Evolutionary conservation across 257 asterid species (phyloP), one percentile per base, ranked within the genome.

Genomic region (Solanum infundibuliforme): DNA sequence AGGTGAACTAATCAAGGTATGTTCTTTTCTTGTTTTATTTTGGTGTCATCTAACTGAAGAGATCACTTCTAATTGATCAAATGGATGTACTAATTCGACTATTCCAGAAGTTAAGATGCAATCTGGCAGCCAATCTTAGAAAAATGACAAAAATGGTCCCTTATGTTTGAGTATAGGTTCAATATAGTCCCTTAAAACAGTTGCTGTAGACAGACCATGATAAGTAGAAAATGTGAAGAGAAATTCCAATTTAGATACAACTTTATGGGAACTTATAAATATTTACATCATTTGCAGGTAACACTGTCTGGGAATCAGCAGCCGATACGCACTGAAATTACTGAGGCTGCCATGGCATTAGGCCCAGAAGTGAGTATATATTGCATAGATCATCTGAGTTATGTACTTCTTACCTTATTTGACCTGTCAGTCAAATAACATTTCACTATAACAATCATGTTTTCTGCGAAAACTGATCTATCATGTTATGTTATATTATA

Each of bases 301-400:
- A 97, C 99, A 4, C 94, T 95, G 38, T 93, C 98, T 38, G 99
- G 98, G 65, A 97, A 97, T 90, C 99, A 95, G 89, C 98, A 97
- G 75, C 99, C 99, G 0, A 91, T 97, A 75, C 95, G 98, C 68
- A 95, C 96, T 86, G 98, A 97, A 91, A 97, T 95, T 87, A 97
- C 99, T 1, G 98, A 96, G 85, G 98, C 98, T 88, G 99, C 99
- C 85, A 97, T 97, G 98, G 98, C 92, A 88, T 91, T 95, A 87
- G 99, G 98, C 58, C 75, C 98, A 27, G 98, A 94, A 90, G 98
- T 93, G 87, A 94, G 98, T 90, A 82, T 81, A 48, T 82, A 48
- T 48, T 48, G 69, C 41, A 29, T 82, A 9, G 69, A 48, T 9
- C 65, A 77, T 77, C 38, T 14, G 38, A 79, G 25, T 41, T 8